Conservation (phyloP, 108 stramenopile genomes). For the Cyclotella sp. region DNA sequence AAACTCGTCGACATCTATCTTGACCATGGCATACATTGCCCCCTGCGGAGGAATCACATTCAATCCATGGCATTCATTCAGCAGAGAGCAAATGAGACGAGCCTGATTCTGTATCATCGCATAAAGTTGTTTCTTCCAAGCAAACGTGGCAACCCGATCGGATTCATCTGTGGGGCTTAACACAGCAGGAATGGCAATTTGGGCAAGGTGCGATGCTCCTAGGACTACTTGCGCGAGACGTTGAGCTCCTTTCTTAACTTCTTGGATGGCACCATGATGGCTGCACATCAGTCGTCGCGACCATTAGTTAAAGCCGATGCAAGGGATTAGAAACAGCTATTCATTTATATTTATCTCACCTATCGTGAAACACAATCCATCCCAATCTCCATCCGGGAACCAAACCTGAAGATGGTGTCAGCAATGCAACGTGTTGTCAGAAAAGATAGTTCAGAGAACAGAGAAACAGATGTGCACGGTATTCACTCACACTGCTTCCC, state of each 20-base stretch:
- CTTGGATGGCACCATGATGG: conserved; percentile 58
- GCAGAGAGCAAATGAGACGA: conserved; percentile 48
- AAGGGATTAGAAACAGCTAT: too few relatives aligned
- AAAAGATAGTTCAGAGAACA: background rate
- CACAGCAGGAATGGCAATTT: conserved; percentile 79
- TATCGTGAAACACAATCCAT: conserved; percentile 87
- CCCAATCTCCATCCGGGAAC: conserved; percentile 94
- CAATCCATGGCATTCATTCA: conserved; percentile 73
- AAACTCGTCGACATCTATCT: conserved; percentile 59
- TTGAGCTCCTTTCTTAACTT: conserved; percentile 75
- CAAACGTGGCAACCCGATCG: conserved; percentile 43
- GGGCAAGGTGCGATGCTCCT: conserved; percentile 83
- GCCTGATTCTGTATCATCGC: conserved; percentile 70
- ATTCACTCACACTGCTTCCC: conserved; percentile 86
- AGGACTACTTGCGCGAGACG: conserved; percentile 84
- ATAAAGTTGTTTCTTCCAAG: conserved; percentile 73
- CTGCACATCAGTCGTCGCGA: conserved; percentile 12
- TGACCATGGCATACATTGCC: conserved; percentile 92
- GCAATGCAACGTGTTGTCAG: background rate
- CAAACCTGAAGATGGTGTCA: conserved; percentile 47
- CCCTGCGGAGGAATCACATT: conserved; percentile 73
- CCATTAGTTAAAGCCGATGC: background rate
- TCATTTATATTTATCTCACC: conserved; percentile 34
- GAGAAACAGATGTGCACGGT: background rate
- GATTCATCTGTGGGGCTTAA: conserved; percentile 54